Evolutionary conservation across 495 filamentous ascomycete genomes (phyloP).

Genomic region (Annulohypoxylon maeteangense): DNA sequence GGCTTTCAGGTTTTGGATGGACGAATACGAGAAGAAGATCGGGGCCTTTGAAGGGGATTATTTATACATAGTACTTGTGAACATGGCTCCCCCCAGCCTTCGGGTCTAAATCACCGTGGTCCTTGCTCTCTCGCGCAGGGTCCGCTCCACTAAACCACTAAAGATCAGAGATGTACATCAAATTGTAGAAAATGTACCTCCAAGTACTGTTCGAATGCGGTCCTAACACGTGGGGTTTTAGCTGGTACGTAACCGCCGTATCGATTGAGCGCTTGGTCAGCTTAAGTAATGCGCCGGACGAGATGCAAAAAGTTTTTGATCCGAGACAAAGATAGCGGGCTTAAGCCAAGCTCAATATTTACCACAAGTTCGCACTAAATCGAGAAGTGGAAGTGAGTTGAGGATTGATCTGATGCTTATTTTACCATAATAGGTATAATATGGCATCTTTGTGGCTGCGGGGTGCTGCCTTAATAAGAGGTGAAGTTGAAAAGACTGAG

Average conservation of each 20-base stretch:
- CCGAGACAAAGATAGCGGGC: conserved; percentile 1
- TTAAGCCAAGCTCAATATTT: conserved; percentile 15
- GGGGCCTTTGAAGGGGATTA: conserved; percentile 8
- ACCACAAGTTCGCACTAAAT: conserved; percentile 19
- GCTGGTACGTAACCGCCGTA: neutral
- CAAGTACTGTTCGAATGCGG: conserved; percentile 8
- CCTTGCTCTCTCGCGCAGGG: neutral
- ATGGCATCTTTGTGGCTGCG: conserved; percentile 16
- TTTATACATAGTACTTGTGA: conserved; percentile 22
- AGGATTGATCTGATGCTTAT: conserved; percentile 20
- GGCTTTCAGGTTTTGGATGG: conserved; percentile 21
- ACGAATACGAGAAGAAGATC: conserved; percentile 24
- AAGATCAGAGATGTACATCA: neutral
- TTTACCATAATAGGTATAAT: neutral
- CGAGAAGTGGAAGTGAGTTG: neutral
- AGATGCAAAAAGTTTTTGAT: neutral
- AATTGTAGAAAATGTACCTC: neutral
- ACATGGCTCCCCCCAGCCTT: conserved; percentile 10
- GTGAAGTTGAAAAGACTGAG: too few relatives aligned
- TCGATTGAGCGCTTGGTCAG: conserved; percentile 1
- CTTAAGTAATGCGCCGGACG: neutral
- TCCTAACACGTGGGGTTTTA: conserved; percentile 28
- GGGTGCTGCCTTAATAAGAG: neutral
- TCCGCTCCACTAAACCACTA: neutral
- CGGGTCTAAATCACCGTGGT: neutral